Conservation (phyloP, 208 protist genomes). For the Crithidia mellificae region DNA sequence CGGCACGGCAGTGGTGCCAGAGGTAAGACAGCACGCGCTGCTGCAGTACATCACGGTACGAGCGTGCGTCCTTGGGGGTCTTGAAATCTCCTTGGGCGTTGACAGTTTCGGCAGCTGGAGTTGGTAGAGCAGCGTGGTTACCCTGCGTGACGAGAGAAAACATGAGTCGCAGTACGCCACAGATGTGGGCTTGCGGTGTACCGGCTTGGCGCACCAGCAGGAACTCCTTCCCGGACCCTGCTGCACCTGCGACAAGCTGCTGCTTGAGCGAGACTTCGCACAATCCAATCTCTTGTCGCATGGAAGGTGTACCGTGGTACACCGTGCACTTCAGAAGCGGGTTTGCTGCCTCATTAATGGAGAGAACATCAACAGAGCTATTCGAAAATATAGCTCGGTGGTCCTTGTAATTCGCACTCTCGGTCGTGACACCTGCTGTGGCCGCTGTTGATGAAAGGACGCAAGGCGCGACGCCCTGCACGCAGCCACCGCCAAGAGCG, state of each 20-base stretch:
- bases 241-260: not conserved
- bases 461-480: not conserved
- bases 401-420: not conserved
- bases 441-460: not conserved
- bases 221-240: not conserved
- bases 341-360: not conserved
- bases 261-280: conserved; percentile 4
- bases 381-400: too few species aligned
- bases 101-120: too few species aligned
- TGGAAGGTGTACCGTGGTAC: not conserved
- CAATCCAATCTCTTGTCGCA: not conserved
- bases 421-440: not conserved
- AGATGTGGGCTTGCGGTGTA: conserved; percentile 6
- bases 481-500: not conserved
- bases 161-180: not conserved
- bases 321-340: conserved; percentile 6
- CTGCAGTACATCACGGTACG: not conserved
- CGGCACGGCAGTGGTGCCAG: conserved; percentile 11
- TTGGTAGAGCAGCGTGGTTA: not conserved
- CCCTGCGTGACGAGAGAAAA: not conserved
- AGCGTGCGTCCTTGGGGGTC: not conserved
- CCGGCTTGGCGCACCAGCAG: conserved; percentile 5
- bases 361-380: too few species aligned
- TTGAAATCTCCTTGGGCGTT: not conserved
- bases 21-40: conserved; percentile 10